Conservation (phyloP, 75 land plant genomes). For the Picea glauca region DNA sequence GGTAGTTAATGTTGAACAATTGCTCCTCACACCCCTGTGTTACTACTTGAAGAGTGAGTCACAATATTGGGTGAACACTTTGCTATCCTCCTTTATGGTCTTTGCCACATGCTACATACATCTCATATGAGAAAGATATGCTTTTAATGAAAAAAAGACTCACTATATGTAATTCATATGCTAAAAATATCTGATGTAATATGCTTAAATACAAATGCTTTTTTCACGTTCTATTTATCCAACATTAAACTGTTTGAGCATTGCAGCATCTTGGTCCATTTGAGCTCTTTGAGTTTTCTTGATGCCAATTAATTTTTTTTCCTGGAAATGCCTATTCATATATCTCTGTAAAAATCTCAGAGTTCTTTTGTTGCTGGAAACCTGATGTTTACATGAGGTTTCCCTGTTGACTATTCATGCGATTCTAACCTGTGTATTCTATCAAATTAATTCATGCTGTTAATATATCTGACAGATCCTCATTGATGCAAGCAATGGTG, state of each 20-base stretch:
- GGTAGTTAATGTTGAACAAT: too few species aligned
- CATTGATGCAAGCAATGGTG: constrained; percentile 93
- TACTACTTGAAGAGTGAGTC: too few species aligned
- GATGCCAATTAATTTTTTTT: not conserved
- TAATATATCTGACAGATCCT: constrained; percentile 52
- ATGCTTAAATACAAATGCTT: not conserved
- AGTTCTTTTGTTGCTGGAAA: not conserved
- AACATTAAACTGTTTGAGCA: not conserved
- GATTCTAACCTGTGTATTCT: not conserved
- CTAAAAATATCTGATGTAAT: not conserved
- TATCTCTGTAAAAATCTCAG: not conserved
- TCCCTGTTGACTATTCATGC: not conserved
- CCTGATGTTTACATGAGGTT: not conserved
- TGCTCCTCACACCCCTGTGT: too few species aligned
- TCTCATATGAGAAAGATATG: too few species aligned
- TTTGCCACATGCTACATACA: too few species aligned
- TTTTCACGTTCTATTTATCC: not conserved
- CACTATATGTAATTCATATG: not conserved
- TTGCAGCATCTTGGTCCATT: not conserved
- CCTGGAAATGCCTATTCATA: not conserved
- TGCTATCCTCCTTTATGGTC: too few species aligned
- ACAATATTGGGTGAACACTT: too few species aligned
- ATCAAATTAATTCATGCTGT: not conserved
- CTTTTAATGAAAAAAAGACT: too few species aligned
- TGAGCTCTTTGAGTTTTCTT: not conserved